These are phyloP conservation scores for Cyclocybe cylindracea DNA, from an alignment of 768 basidiomycete species.

Conservation along the genomic window DNA sequence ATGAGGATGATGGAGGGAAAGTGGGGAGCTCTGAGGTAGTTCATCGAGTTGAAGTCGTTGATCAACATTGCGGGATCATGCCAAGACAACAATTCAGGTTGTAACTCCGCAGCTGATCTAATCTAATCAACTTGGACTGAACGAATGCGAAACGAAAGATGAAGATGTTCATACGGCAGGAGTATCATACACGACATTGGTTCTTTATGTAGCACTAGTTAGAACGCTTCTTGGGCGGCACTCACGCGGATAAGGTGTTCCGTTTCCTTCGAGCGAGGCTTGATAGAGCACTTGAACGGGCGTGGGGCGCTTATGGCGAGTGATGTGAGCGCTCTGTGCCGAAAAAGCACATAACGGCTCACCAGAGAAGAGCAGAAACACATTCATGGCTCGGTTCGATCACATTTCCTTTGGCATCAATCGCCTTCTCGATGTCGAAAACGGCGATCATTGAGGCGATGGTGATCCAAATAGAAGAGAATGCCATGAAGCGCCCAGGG, in stretches of 20 bases:
- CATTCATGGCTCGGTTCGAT: conserved; percentile 3
- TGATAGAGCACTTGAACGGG: conserved; percentile 17
- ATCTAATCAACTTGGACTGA: no score
- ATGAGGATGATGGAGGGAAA: no score
- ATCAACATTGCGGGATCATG: no score
- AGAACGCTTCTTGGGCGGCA: background rate
- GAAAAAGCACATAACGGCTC: background rate
- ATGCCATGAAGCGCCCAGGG: conserved; percentile 23
- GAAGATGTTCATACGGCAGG: no score
- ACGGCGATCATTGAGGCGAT: conserved; percentile 20
- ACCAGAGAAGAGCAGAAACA: conserved; percentile 16
- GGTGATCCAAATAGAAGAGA: conserved; percentile 21
- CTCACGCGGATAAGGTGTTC: conserved; percentile 13
- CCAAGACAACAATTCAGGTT: no score
- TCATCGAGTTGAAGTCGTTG: no score
- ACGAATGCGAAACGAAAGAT: no score
- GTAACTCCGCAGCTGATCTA: no score
- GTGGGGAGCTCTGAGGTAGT: no score
- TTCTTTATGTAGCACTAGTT: no score
- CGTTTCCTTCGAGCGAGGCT: conserved; percentile 11
- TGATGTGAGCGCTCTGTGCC: background rate
- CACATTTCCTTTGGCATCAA: conserved; percentile 4
- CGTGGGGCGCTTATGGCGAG: conserved; percentile 5
- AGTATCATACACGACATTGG: no score
- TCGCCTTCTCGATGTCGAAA: conserved; percentile 17